Conservation (phyloP, 768 basidiomycete species). For the Aureoboletus auriporus region DNA sequence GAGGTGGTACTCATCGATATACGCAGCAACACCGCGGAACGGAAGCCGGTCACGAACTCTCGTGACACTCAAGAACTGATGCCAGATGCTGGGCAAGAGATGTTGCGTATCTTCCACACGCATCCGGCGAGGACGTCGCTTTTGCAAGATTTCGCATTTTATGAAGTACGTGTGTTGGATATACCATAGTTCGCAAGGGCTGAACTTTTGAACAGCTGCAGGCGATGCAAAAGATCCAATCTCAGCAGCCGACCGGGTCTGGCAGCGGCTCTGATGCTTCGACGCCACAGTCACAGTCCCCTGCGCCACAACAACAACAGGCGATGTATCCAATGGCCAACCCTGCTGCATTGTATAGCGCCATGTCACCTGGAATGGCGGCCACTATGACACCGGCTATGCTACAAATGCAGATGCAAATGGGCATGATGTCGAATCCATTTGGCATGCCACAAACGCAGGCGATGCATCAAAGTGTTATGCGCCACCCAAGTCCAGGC, state of each 20-base stretch:
- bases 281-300: slow-evolving; percentile 37
- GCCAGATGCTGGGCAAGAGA: slow-evolving; percentile 94
- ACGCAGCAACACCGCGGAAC: slow-evolving; percentile 89
- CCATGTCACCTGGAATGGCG: slow-evolving; percentile 30
- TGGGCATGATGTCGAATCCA: slow-evolving; percentile 45
- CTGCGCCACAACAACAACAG: slow-evolving; percentile 43
- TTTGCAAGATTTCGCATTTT: slow-evolving; percentile 90
- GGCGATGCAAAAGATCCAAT: slow-evolving; percentile 70
- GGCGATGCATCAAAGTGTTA: slow-evolving; percentile 82
- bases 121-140: slow-evolving; percentile 92
- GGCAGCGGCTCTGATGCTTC: slow-evolving; percentile 24
- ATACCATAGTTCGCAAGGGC: not conserved
- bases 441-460: slow-evolving; percentile 57
- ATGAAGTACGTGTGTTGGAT: slow-evolving; percentile 55
- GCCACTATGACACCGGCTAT: slow-evolving; percentile 29
- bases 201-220: slow-evolving; percentile 53
- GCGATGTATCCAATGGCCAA: slow-evolving; percentile 43
- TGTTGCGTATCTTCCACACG: slow-evolving; percentile 91
- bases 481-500: slow-evolving; percentile 75
- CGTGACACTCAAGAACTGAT: slow-evolving; percentile 96
- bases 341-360: slow-evolving; percentile 39
- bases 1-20: slow-evolving; percentile 10
- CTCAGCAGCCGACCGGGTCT: slow-evolving; percentile 26
- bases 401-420: slow-evolving; percentile 47
- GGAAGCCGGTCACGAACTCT: slow-evolving; percentile 97